A percentile compares a stretch with the other conserved stretches of the same genome.
Conservation (phyloP, 1,284 basidiomycete species). For the Naganishia cerealis region DNA sequence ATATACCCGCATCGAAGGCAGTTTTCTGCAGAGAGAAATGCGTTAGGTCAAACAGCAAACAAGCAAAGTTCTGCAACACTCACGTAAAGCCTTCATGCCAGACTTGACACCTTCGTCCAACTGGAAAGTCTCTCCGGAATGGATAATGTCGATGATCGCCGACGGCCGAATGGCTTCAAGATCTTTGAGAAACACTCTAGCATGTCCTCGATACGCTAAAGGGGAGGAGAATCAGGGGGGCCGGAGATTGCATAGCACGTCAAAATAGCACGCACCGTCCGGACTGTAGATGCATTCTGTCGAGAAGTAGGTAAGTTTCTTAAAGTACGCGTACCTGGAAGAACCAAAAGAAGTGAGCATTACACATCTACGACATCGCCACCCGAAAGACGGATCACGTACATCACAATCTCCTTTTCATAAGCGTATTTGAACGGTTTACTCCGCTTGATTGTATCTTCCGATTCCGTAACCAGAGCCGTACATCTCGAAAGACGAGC, state of each 20-base stretch:
- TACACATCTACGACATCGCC: constrained; percentile 3
- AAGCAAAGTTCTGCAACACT: constrained; percentile 42
- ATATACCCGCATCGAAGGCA: constrained; percentile 89
- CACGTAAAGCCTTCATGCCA: constrained; percentile 74
- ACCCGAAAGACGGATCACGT: constrained; percentile 31
- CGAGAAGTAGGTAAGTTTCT: constrained; percentile 96
- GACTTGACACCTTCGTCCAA: constrained; percentile 74
- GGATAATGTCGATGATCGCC: constrained; percentile 96
- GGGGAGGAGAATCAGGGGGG: neutral
- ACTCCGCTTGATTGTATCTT: constrained; percentile 90
- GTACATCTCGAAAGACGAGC: constrained; percentile 91
- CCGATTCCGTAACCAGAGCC: constrained; percentile 85
- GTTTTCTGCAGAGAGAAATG: constrained; percentile 62
- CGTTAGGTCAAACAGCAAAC: neutral
- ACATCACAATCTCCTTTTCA: constrained; percentile 99
- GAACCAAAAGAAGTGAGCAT: constrained; percentile 23
- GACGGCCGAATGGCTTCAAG: constrained; percentile 89
- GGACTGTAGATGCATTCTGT: constrained; percentile 99
- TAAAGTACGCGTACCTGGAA: constrained; percentile 92
- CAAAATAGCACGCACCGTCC: constrained; percentile 57
- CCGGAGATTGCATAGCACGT: neutral
- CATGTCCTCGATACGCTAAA: constrained; percentile 89
- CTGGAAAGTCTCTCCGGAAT: constrained; percentile 87
- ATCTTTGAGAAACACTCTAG: constrained; percentile 89
- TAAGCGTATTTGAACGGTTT: constrained; percentile 99